A percentile compares a stretch with the other conserved stretches of the same genome.
These are phyloP conservation scores for Chrysopogon serrulatus DNA, from an alignment of 176 grass and related monocot genomes.

Conservation along the genomic window DNA sequence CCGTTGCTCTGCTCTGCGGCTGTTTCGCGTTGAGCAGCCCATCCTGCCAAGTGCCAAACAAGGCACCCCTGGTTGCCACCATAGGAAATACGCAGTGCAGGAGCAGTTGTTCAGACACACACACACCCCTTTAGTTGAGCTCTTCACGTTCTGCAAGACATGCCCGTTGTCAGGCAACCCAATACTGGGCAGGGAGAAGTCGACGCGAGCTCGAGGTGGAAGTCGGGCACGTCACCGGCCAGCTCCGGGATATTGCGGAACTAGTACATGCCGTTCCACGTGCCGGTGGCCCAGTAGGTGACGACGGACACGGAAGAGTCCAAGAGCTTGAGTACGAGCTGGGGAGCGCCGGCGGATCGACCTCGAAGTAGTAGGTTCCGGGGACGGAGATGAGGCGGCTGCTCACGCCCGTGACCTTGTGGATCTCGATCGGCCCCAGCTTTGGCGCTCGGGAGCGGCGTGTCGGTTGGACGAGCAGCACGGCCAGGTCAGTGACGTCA, in stretches of 20 bases:
- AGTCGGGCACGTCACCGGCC: not conserved
- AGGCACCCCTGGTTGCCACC: conserved; percentile 4
- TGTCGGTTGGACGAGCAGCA: conserved; percentile 22
- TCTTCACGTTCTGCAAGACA: not conserved
- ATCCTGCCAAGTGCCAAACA: conserved; percentile 22
- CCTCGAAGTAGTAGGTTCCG: conserved; percentile 23
- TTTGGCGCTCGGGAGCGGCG: conserved; percentile 29
- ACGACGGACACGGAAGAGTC: too few relatives aligned
- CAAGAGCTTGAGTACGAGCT: conserved; percentile 32
- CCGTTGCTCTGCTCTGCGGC: not conserved
- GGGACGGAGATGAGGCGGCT: conserved; percentile 24
- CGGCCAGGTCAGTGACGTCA: too few relatives aligned
- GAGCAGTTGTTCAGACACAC: conserved; percentile 34
- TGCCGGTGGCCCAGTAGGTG: conserved; percentile 9
- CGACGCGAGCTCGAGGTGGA: conserved; percentile 18
- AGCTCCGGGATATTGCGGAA: conserved; percentile 35
- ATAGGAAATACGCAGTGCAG: conserved; percentile 42
- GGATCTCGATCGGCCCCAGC: conserved; percentile 30
- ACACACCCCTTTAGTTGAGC: not conserved
- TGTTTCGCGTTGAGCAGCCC: conserved; percentile 18
- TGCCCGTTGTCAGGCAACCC: conserved; percentile 4
- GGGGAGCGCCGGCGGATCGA: conserved; percentile 7
- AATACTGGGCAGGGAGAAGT: not conserved
- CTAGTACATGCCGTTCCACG: conserved; percentile 10
- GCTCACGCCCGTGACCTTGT: conserved; percentile 30